These are phyloP conservation scores for Parmelia sp. DNA, from an alignment of 495 filamentous ascomycete genomes.

Conservation along the genomic window DNA sequence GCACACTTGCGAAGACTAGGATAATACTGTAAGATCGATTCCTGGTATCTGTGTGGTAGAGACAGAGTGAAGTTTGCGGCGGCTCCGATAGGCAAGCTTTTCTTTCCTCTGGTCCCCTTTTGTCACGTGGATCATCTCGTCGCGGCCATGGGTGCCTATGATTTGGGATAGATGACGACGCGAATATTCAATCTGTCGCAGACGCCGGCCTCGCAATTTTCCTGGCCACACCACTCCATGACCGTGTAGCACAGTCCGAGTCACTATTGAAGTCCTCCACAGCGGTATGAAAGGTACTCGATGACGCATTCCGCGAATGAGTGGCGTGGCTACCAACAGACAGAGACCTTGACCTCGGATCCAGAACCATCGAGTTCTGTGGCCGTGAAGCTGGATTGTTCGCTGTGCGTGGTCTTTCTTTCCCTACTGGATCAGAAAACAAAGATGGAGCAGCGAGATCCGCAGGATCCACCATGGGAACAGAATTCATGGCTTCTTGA, in stretches of 20 bases:
- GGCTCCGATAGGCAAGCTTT: neutral
- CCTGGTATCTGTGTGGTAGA: neutral
- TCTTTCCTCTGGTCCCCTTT: neutral
- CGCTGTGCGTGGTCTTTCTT: neutral
- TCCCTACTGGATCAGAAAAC: neutral
- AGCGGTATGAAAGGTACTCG: constrained; percentile 20
- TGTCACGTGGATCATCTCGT: neutral
- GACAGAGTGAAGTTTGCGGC: neutral
- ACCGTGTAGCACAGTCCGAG: neutral
- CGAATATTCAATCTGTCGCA: constrained; percentile 3
- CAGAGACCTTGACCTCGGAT: constrained; percentile 10
- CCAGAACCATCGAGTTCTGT: neutral
- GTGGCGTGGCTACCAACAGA: neutral
- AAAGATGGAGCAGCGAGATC: constrained; percentile 14
- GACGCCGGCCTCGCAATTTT: constrained; percentile 18
- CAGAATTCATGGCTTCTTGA: constrained; percentile 29
- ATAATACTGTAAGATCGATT: neutral
- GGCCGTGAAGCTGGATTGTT: neutral
- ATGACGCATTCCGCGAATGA: constrained; percentile 6
- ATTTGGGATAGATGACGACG: neutral
- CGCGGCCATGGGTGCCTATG: neutral
- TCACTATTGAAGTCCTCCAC: constrained; percentile 8
- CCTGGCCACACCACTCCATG: constrained; percentile 19
- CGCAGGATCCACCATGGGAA: constrained; percentile 22
- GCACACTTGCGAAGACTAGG: neutral